Conservation (phyloP, 345 rosid genomes). For the Eutrema yunnanense region DNA sequence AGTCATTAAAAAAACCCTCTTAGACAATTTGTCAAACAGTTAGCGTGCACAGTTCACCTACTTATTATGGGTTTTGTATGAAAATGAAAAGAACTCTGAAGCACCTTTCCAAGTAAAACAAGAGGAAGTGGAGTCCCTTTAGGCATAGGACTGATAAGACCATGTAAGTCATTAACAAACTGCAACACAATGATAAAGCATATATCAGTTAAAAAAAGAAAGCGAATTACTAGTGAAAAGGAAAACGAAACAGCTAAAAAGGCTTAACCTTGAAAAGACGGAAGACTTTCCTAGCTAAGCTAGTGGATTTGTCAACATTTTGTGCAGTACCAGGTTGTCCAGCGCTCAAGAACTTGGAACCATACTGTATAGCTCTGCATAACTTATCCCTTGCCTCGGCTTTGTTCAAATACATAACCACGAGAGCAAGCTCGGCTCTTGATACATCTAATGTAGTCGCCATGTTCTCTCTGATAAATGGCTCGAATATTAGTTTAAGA, state of each 20-base stretch:
- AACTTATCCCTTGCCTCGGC: constrained; percentile 99
- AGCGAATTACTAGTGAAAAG: not conserved
- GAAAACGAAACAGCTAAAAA: not conserved
- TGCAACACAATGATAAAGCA: constrained; percentile 38
- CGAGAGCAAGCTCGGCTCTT: constrained; percentile 84
- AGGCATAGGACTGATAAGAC: constrained; percentile 83
- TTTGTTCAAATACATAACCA: constrained; percentile 88
- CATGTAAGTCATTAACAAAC: constrained; percentile 96
- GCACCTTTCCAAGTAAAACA: constrained; percentile 82
- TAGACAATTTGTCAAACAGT: not conserved
- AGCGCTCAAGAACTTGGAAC: constrained; percentile 80
- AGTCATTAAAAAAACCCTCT: no score
- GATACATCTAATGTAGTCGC: constrained; percentile 65
- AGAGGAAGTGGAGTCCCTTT: constrained; percentile 95
- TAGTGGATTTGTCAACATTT: constrained; percentile 87
- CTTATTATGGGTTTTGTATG: not conserved
- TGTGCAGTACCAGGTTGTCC: constrained; percentile 96
- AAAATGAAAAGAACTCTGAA: not conserved
- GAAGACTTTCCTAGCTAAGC: constrained; percentile 95
- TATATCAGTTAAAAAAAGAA: not conserved
- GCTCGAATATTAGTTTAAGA: not conserved
- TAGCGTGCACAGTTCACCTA: not conserved
- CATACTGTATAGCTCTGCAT: constrained; percentile 98
- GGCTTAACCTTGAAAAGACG: constrained; percentile 88
- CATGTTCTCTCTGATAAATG: constrained; percentile 38